Base-by-base conservation (phyloP, 1,284 basidiomycete species). In the Rhodotorula sp. region DNA sequence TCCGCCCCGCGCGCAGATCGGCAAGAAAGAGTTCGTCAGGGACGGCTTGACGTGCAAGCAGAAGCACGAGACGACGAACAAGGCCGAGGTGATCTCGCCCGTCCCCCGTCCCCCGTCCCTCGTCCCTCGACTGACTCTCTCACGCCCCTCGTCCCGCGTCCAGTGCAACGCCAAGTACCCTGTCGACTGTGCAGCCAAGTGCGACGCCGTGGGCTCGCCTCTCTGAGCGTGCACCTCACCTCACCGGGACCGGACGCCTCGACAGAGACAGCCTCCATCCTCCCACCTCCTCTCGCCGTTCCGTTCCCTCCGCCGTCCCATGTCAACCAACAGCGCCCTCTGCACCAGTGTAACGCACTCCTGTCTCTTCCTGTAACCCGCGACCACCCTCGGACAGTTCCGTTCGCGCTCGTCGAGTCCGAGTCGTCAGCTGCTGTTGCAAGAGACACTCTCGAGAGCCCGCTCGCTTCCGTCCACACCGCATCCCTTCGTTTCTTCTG, bases 111-210 rank as follows among this genome's bases (percentile, higher is more conserved):
- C 8, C 24, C 10, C 26, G 31, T 16, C 2, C 24, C 53, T 47
- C 1, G 26, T 26, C 11, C 5, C 24, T 24, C 2, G 4, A 5
- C 31, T 47, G n/a, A 46, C 48, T 26, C 6, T 1, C 9, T n/a
- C 7, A n/a, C n/a, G n/a, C n/a, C n/a, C n/a, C n/a, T n/a, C n/a
- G n/a, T n/a, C n/a, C n/a, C 57, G 56, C 60, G 50, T 44, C 40
- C 40, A 67, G 62, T 74, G 72, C 60, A 71, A 74, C 60, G 51
- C 56, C 52, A 71, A 71, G 60, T 74, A 62, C 69, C 65, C 61
- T 22, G 61, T 62, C 13, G 65, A 69, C 51, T 61, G 31, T 67
- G 72, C 51, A 47, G 57, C 61, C 37, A 67, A 74, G 65, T 74
- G 72, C 62, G 37, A 62, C 24, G 59, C 67, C 18, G 22, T 62